These are phyloP conservation scores for Alternaria dauci DNA, from an alignment of 2,329 filamentous ascomycete species.

Conservation along the genomic window DNA sequence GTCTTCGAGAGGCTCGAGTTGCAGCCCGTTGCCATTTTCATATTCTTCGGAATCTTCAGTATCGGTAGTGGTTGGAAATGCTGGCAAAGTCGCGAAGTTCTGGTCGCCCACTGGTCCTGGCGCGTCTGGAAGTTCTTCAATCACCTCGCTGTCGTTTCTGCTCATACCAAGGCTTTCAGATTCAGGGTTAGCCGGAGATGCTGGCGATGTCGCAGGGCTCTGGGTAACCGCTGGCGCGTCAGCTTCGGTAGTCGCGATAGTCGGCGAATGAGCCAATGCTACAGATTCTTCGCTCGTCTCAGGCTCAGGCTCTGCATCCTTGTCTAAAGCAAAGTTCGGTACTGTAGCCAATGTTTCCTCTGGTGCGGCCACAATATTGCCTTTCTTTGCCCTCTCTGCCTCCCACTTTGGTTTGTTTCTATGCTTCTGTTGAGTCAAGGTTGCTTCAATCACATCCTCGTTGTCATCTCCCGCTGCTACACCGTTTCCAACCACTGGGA, in stretches of 20 bases:
- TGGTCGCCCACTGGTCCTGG: not conserved
- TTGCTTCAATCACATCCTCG: not conserved
- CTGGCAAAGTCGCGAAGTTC: not conserved
- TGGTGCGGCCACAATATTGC: not conserved
- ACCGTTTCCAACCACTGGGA: not conserved
- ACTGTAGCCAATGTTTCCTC: not conserved
- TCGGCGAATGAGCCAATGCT: not conserved
- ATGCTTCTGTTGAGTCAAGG: not conserved
- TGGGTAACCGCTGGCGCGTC: not conserved
- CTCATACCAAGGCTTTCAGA: not conserved
- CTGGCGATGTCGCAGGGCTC: not conserved
- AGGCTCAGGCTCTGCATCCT: too few relatives aligned
- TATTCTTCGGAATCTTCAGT: not conserved
- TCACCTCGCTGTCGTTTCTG: not conserved
- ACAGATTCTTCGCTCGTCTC: not conserved
- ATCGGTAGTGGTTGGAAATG: too few relatives aligned
- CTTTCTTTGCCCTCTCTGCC: not conserved
- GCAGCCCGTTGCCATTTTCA: not conserved
- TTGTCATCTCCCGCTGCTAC: not conserved
- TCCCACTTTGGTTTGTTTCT: not conserved
- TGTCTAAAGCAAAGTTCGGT: too few relatives aligned
- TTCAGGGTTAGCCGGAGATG: not conserved
- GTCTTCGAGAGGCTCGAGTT: not conserved
- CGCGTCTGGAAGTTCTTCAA: not conserved
- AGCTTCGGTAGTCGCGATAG: not conserved